These are phyloP conservation scores for Colletotrichum chlorophyti DNA, from an alignment of 2,329 filamentous ascomycete genomes.

Conservation along the genomic window DNA sequence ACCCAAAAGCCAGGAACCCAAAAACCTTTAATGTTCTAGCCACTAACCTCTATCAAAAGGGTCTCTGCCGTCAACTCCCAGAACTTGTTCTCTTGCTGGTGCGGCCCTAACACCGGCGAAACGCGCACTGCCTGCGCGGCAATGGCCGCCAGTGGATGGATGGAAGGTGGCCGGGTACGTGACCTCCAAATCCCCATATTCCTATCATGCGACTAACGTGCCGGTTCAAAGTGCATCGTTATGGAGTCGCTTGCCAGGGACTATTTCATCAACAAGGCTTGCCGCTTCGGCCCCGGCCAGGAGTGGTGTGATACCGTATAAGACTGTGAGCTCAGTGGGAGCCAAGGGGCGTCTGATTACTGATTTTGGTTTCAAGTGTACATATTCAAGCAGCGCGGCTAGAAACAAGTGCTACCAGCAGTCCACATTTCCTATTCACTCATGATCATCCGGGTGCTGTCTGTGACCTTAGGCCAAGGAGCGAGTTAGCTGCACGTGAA, in stretches of 20 bases:
- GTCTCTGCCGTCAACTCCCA: not conserved
- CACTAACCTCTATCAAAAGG: not conserved
- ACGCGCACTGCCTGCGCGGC: not conserved
- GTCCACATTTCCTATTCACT: too few species aligned
- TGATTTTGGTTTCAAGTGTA: too few species aligned
- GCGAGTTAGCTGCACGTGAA: too few species aligned
- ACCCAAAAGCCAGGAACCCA: too few species aligned
- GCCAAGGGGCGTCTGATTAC: too few species aligned
- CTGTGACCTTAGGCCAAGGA: too few species aligned
- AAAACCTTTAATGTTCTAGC: too few species aligned
- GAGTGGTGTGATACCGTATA: slow-evolving; percentile 1
- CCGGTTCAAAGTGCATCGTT: not conserved
- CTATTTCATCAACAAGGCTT: not conserved
- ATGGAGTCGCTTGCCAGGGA: not conserved
- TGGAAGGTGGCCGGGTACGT: not conserved
- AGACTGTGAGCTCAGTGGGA: too few species aligned
- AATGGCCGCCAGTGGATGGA: not conserved
- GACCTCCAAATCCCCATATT: not conserved
- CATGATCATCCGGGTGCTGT: too few species aligned
- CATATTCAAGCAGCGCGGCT: too few species aligned
- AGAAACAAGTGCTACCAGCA: too few species aligned
- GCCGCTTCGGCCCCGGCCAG: not conserved
- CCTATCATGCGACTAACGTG: not conserved
- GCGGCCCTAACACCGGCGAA: not conserved
- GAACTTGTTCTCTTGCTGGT: not conserved